Evolutionary conservation across 805 yeast species (phyloP).

Genomic region (Hanseniaspora clermontiae): DNA sequence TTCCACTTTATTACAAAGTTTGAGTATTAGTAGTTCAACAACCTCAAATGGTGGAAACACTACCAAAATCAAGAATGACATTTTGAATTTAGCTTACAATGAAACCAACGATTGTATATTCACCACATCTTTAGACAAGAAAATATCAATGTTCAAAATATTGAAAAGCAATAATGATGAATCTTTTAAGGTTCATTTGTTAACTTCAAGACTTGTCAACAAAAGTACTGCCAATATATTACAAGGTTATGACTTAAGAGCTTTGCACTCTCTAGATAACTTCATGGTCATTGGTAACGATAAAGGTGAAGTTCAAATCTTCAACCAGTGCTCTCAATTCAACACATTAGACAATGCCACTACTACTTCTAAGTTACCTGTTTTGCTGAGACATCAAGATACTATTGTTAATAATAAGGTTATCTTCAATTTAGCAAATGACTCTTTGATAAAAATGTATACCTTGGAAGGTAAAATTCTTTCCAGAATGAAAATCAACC

Average conservation of each 20-base stretch:
- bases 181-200: not conserved
- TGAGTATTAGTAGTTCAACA: constrained; percentile 52
- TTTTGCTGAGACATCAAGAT: constrained; percentile 4
- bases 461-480: constrained; percentile 5
- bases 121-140: constrained; percentile 88
- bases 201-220: constrained; percentile 1
- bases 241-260: constrained; percentile 1
- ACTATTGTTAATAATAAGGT: not conserved
- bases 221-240: constrained; percentile 13
- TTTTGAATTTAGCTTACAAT: constrained; percentile 57
- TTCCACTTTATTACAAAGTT: constrained; percentile 66
- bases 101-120: constrained; percentile 51
- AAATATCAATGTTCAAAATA: constrained; percentile 56
- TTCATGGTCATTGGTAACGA: constrained; percentile 13
- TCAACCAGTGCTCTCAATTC: constrained; percentile 2
- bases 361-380: not conserved
- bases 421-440: constrained; percentile 6
- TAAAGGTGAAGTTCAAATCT: constrained; percentile 12
- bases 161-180: not conserved
- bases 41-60: not conserved
- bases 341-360: constrained; percentile 7
- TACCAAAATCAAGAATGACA: constrained; percentile 48
- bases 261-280: not conserved
- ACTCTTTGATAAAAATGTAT: constrained; percentile 3
- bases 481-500: constrained; percentile 5